Evolutionary conservation across 1,139 yeast species (phyloP).

Genomic region (Lipomyces yarrowii): DNA sequence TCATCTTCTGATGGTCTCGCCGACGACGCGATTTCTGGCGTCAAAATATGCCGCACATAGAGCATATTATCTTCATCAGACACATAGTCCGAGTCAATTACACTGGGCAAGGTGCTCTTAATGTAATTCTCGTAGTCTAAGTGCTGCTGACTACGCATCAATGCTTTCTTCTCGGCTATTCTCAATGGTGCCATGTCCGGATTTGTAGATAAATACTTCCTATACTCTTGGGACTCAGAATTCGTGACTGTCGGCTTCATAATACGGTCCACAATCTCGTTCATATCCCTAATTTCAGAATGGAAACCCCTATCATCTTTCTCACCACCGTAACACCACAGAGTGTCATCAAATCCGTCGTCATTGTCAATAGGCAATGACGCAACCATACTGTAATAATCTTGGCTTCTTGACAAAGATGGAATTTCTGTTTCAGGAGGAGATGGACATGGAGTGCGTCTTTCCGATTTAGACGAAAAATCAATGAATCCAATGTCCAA

Average conservation of each 20-base stretch:
- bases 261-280: conserved; percentile 23
- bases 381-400: conserved; percentile 14
- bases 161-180: conserved; percentile 20
- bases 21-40: conserved; percentile 26
- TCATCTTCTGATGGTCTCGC: conserved; percentile 22
- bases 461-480: conserved; percentile 23
- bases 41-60: conserved; percentile 21
- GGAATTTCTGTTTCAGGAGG: conserved; percentile 12
- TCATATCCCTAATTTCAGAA: conserved; percentile 13
- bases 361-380: conserved; percentile 21
- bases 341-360: conserved; percentile 25
- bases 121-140: conserved; percentile 25
- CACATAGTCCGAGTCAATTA: conserved; percentile 14
- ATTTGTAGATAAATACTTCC: conserved; percentile 18
- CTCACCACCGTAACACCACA: conserved; percentile 27
- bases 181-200: conserved; percentile 22
- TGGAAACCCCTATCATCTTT: conserved; percentile 19
- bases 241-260: conserved; percentile 23
- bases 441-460: conserved; percentile 24
- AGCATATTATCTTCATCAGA: conserved; percentile 23
- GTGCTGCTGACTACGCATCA: conserved; percentile 9
- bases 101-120: conserved; percentile 14
- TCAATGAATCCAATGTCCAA: conserved; percentile 29
- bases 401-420: conserved; percentile 11
- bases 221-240: conserved; percentile 22